Conservation (phyloP, 2,329 filamentous ascomycete genomes). For the Calonectria honghensis region DNA sequence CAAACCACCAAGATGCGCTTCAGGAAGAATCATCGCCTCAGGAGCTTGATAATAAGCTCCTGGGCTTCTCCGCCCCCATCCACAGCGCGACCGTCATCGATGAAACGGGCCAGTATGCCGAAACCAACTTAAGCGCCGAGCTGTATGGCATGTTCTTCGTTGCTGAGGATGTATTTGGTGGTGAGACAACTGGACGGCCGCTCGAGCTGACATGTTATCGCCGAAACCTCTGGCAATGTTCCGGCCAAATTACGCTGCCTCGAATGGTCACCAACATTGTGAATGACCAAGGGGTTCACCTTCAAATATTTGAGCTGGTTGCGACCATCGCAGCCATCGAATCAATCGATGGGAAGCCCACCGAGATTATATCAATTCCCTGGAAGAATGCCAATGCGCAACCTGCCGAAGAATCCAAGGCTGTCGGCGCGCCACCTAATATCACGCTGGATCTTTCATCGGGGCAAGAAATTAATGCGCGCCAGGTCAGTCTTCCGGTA, state of each 20-base stretch:
- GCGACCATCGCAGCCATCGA: constrained; percentile 90
- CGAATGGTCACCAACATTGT: constrained; percentile 80
- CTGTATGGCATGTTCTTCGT: constrained; percentile 93
- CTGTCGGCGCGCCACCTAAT: constrained; percentile 70
- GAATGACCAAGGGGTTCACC: constrained; percentile 84
- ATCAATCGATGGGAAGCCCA: constrained; percentile 92
- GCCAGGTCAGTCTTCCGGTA: constrained; percentile 86
- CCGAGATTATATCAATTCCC: constrained; percentile 96
- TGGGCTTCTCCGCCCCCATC: constrained; percentile 82
- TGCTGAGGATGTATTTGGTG: constrained; percentile 85
- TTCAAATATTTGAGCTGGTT: constrained; percentile 85
- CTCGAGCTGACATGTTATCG: constrained; percentile 96
- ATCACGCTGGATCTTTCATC: constrained; percentile 73
- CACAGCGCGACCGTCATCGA: constrained; percentile 79
- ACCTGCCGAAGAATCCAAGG: constrained; percentile 69
- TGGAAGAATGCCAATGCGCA: constrained; percentile 88
- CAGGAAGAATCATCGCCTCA: constrained; percentile 70
- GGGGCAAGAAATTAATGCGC: constrained; percentile 84
- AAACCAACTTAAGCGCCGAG: constrained; percentile 82
- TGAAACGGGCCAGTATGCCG: constrained; percentile 77
- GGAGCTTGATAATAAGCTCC: constrained; percentile 80
- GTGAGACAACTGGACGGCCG: constrained; percentile 74
- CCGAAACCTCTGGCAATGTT: constrained; percentile 95
- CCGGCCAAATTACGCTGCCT: constrained; percentile 89
- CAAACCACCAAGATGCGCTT: constrained; percentile 64